phyloP scores from a whole-genome alignment of 495 filamentous ascomycete genomes.

The Neurospora cerealis region DNA sequence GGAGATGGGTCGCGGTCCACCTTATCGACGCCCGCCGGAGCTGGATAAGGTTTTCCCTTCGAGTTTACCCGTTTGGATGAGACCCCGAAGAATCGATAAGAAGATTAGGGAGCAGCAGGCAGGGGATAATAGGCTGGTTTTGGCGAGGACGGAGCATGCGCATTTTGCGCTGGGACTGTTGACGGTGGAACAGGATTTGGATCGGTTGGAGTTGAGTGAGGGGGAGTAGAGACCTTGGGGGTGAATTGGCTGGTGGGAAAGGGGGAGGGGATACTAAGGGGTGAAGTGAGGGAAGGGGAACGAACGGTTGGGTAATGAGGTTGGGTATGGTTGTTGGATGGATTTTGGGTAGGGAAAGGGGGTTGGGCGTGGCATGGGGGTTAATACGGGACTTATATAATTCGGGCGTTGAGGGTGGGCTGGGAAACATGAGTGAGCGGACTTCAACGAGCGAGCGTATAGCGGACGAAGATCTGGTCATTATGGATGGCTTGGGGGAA shows the following conservation, averaged over 20 bases:
- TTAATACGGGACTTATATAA: not conserved
- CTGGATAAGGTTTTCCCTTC: constrained; percentile 21
- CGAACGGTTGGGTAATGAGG: not conserved
- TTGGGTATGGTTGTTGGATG: not conserved
- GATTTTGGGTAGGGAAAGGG: not conserved
- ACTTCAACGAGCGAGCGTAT: not conserved
- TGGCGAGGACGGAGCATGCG: constrained; percentile 38
- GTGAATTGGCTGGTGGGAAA: no score
- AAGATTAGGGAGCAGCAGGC: constrained; percentile 29
- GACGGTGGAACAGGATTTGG: constrained; percentile 41
- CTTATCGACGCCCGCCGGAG: constrained; percentile 48
- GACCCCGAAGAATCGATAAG: constrained; percentile 31
- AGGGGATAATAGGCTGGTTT: constrained; percentile 25
- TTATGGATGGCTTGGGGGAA: not conserved
- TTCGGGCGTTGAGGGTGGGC: not conserved
- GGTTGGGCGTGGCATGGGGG: not conserved
- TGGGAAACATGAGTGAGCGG: not conserved
- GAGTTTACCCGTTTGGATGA: constrained; percentile 25
- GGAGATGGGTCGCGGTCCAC: constrained; percentile 61
- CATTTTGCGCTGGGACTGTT: constrained; percentile 45
- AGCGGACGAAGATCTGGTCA: not conserved
- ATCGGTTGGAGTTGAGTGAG: constrained; percentile 31
- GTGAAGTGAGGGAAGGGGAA: constrained; percentile 4
- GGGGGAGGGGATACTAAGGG: no score
- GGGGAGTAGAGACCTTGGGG: not conserved